Evolutionary conservation across 192 early-diverging fungal genomes (phyloP).

Genomic region (Coemansia sp.): DNA sequence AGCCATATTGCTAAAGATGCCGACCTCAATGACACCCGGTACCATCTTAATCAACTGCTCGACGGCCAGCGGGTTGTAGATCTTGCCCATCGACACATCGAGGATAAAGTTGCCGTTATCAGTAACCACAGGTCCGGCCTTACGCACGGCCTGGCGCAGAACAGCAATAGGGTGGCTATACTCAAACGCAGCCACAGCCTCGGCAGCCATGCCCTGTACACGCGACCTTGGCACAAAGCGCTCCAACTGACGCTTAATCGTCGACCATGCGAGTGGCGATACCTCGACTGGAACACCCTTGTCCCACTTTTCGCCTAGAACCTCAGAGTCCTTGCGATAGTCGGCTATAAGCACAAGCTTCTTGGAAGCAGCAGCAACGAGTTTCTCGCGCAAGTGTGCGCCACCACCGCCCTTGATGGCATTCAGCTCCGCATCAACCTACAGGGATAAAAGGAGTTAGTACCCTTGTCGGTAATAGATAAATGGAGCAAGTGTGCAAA

Average conservation of each 20-base stretch:
- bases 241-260: constrained; percentile 61
- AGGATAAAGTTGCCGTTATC: constrained; percentile 94
- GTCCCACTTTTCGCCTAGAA: constrained; percentile 83
- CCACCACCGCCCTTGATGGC: constrained; percentile 96
- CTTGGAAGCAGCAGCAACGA: constrained; percentile 81
- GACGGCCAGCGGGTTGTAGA: constrained; percentile 63
- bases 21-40: constrained; percentile 91
- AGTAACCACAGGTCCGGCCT: constrained; percentile 93
- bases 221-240: constrained; percentile 33
- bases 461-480: not conserved
- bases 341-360: constrained; percentile 92
- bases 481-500: not conserved
- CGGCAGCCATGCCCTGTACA: not conserved
- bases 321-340: constrained; percentile 78
- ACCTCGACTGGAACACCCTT: constrained; percentile 92
- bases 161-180: constrained; percentile 56
- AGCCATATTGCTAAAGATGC: constrained; percentile 89
- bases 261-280: constrained; percentile 77
- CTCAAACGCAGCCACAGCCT: constrained; percentile 17
- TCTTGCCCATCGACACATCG: constrained; percentile 81
- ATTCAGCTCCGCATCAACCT: constrained; percentile 83
- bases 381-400: constrained; percentile 93
- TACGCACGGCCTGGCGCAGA: constrained; percentile 83
- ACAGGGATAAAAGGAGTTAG: not conserved
- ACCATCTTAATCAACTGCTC: constrained; percentile 67